Conservation (phyloP, 352 stramenopile genomes). For the Poterioochromonas sp. region DNA sequence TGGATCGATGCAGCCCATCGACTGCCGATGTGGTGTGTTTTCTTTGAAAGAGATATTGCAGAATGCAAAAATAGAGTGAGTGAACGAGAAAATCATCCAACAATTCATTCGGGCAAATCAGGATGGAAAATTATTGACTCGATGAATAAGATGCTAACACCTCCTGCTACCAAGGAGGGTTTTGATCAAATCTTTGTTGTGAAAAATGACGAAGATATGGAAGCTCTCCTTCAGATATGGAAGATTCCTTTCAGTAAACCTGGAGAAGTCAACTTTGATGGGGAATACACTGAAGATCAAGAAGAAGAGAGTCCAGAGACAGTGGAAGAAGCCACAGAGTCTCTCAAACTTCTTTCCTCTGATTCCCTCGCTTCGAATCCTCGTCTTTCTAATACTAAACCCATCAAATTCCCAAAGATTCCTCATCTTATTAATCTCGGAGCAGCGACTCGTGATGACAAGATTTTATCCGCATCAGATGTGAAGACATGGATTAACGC, state of each 20-base stretch:
- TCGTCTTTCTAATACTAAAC: not conserved
- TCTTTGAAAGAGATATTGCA: not conserved
- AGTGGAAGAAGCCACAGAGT: not conserved
- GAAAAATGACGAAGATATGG: not conserved
- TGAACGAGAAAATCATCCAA: slow-evolving; percentile 21
- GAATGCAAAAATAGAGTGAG: not conserved
- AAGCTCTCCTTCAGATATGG: not conserved
- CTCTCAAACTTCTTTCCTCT: too few species aligned
- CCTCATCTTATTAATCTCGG: slow-evolving; percentile 41
- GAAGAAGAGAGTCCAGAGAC: not conserved
- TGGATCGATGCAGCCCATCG: slow-evolving; percentile 13
- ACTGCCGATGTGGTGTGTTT: not conserved
- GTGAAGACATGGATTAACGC: slow-evolving; percentile 11
- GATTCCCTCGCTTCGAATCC: too few species aligned
- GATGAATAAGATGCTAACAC: not conserved
- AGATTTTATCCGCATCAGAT: slow-evolving; percentile 29
- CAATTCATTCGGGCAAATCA: not conserved
- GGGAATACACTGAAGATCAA: not conserved
- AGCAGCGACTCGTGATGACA: slow-evolving; percentile 40
- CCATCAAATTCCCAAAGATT: slow-evolving; percentile 42
- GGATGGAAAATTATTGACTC: not conserved
- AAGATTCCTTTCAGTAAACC: not conserved
- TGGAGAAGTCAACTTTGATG: not conserved
- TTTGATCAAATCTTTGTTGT: not conserved
- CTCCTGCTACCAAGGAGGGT: not conserved